Evolutionary conservation across 2,329 filamentous ascomycete genomes (phyloP).

Genomic region (Calcarisporium arbuscula): DNA sequence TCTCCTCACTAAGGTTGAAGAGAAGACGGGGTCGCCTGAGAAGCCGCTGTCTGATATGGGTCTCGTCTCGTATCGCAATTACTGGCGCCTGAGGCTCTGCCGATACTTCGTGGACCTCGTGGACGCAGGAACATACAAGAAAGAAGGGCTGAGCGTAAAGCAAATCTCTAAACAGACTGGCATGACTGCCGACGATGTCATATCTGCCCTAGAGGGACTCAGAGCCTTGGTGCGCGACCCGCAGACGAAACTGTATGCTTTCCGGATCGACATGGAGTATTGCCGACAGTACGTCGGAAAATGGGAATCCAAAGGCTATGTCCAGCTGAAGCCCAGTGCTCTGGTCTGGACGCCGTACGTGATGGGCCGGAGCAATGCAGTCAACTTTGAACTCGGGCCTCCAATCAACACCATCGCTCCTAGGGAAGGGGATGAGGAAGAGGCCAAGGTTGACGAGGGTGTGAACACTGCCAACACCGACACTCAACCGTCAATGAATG

Average conservation of each 20-base stretch:
- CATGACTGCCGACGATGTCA: constrained; percentile 93
- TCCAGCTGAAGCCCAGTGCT: constrained; percentile 71
- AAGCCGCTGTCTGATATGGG: constrained; percentile 98
- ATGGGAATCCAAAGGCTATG: constrained; percentile 84
- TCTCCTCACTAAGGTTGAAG: constrained; percentile 84
- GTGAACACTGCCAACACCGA: constrained; percentile 13
- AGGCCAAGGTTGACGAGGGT: constrained; percentile 32
- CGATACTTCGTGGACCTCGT: constrained; percentile 63
- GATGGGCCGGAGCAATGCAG: constrained; percentile 81
- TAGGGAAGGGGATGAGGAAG: constrained; percentile 72
- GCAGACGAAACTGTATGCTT: constrained; percentile 78
- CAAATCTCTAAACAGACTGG: constrained; percentile 83
- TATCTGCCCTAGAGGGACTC: constrained; percentile 85
- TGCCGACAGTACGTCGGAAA: constrained; percentile 83
- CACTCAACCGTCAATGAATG: constrained; percentile 16
- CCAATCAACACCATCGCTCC: constrained; percentile 81
- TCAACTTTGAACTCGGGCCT: constrained; percentile 76
- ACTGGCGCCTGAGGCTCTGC: constrained; percentile 88
- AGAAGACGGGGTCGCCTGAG: constrained; percentile 91
- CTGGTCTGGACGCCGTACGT: constrained; percentile 96
- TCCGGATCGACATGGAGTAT: constrained; percentile 79
- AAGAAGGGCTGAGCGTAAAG: constrained; percentile 51
- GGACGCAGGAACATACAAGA: constrained; percentile 22
- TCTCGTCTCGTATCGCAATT: constrained; percentile 92
- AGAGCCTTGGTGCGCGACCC: constrained; percentile 87